Conservation (phyloP, 805 yeast species). For the Priceomyces medius region DNA sequence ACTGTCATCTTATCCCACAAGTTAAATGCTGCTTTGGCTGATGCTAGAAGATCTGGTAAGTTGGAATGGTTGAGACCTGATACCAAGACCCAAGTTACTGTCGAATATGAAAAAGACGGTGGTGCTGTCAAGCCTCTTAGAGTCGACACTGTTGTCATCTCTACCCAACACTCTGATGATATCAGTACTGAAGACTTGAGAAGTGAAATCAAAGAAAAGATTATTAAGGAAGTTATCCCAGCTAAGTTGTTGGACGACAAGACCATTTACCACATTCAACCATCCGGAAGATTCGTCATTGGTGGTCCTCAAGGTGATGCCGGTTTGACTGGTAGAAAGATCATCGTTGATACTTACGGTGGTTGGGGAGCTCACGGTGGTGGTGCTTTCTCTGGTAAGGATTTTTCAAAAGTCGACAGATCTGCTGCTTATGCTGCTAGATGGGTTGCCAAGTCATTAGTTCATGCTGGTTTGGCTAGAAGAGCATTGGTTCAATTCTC, state of each 20-base stretch:
- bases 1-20: constrained; percentile 93
- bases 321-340: constrained; percentile 99
- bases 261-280: constrained; percentile 97
- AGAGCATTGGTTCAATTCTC: constrained; percentile 98
- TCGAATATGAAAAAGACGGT: constrained; percentile 88
- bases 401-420: constrained; percentile 99
- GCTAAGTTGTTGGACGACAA: constrained; percentile 86
- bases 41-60: constrained; percentile 94
- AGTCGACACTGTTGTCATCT: constrained; percentile 96
- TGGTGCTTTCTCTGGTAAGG: constrained; percentile 99
- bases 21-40: constrained; percentile 94
- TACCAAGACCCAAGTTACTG: constrained; percentile 99
- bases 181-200: constrained; percentile 93
- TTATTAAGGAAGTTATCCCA: constrained; percentile 91
- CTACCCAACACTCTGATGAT: constrained; percentile 97
- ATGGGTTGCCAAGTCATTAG: constrained; percentile 99
- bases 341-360: constrained; percentile 99
- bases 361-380: constrained; percentile 99
- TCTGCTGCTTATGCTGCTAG: constrained; percentile 99
- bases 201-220: constrained; percentile 69
- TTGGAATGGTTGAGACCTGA: constrained; percentile 98
- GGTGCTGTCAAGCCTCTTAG: constrained; percentile 96
- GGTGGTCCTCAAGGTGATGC: constrained; percentile 99
- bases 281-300: constrained; percentile 98
- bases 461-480: constrained; percentile 90